Conservation (phyloP, 2,329 filamentous ascomycete species). For the Escovopsis sp. region DNA sequence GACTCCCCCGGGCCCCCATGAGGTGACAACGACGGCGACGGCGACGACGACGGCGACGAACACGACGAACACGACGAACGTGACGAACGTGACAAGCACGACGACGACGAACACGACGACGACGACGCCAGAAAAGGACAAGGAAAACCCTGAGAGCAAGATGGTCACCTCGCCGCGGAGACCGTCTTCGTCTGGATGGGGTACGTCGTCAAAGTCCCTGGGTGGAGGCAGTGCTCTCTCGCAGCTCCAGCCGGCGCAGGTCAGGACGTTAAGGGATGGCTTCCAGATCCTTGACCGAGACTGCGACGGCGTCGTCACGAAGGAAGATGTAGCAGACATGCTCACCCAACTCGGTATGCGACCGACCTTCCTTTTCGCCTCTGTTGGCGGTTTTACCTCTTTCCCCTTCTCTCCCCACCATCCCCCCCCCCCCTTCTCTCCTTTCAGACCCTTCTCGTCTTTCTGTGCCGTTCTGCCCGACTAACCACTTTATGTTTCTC, state of each 20-base stretch:
- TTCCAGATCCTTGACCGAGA: constrained; percentile 89
- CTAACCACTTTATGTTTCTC: neutral
- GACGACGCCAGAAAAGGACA: constrained; percentile 23
- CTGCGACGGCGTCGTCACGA: constrained; percentile 68
- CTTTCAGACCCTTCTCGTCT: neutral
- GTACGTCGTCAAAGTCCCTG: constrained; percentile 20
- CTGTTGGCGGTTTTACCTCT: neutral
- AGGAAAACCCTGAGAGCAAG: constrained; percentile 10
- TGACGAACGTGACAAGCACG: too few species aligned
- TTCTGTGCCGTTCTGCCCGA: constrained; percentile 3
- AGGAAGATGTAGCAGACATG: constrained; percentile 78
- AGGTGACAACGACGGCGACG: too few species aligned
- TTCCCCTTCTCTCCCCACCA: too few species aligned
- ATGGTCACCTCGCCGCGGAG: constrained; percentile 25
- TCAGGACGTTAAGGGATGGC: constrained; percentile 77
- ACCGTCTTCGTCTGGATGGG: constrained; percentile 16
- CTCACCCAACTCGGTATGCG: constrained; percentile 61
- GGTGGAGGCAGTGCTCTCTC: constrained; percentile 43
- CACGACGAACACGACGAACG: too few species aligned
- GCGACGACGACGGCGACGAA: constrained; percentile 3
- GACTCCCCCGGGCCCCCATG: constrained; percentile 12
- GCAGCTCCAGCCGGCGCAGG: constrained; percentile 65
- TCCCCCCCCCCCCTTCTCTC: too few species aligned
- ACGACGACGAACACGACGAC: too few species aligned
- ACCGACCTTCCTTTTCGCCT: neutral